Evolutionary conservation across 2,329 filamentous ascomycete genomes (phyloP).

Genomic region (Talaromyces amestolkiae): DNA sequence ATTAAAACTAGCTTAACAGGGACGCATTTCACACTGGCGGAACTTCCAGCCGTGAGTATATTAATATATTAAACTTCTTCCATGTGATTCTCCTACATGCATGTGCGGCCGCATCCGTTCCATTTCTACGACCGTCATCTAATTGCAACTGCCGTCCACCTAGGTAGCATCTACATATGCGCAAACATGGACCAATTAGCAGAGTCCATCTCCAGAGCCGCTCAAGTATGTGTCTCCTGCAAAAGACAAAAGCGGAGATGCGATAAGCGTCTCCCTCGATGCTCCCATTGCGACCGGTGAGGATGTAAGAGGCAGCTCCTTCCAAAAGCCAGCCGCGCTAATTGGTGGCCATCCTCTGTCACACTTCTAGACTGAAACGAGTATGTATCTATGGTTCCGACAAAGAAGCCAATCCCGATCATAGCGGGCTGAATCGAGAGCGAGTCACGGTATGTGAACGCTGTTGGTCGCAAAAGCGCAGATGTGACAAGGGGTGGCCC

Average conservation of each 20-base stretch:
- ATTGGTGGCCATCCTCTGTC: background rate
- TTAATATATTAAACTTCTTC: background rate
- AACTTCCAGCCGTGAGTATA: background rate
- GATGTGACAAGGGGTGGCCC: conserved; percentile 4
- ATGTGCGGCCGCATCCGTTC: background rate
- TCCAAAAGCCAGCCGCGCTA: background rate
- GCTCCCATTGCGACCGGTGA: background rate
- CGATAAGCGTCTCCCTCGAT: background rate
- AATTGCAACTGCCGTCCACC: background rate
- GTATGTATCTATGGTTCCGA: background rate
- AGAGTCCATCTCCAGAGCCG: background rate
- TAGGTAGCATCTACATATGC: background rate
- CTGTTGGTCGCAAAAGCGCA: conserved; percentile 5
- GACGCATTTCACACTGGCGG: background rate
- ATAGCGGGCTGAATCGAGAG: background rate
- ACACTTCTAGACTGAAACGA: background rate
- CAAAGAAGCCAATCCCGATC: background rate
- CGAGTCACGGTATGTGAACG: background rate
- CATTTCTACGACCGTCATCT: background rate
- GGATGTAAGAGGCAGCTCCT: background rate
- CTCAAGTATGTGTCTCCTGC: background rate
- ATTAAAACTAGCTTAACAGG: background rate
- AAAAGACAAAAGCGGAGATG: background rate
- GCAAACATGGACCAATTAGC: background rate
- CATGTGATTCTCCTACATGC: too few species aligned